Base-by-base conservation (phyloP, 2,329 filamentous ascomycete genomes). In the Triangularia setosa region DNA sequence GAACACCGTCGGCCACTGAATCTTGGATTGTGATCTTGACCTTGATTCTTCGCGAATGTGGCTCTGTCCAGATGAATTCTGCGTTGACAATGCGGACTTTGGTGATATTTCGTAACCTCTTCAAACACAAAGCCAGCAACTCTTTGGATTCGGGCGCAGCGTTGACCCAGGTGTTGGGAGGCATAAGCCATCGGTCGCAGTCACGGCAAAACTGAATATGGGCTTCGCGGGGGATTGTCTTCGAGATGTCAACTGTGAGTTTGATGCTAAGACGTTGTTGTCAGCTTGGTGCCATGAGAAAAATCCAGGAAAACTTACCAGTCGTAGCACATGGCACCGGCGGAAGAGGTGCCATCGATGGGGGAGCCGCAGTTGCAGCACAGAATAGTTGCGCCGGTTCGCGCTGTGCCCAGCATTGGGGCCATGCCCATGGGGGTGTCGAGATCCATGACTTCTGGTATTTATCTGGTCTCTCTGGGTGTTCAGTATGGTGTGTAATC, bases 351-450 rank as follows among this genome's bases (percentile, higher is more conserved):
- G 77, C 95, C 95, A 78, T 97, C 93, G 73, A 99, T 97, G 44
- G 94, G 90, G 66, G 92, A 93, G 74, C 94, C 95, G 78, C 95
- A 99, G 83, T 98, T 97, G 82, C 92, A 97, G 79, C 95, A 99
- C 64, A 99, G 90, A 75, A 98, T 60, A 18, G 74, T 76, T 52
- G 74, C 73, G 63, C 70, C 70, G 2, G 72, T 73, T 64, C 69
- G 69, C n/a, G 69, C 69, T 12, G 67, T 67, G 21, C 67, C 73
- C 58, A 64, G 28, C 35, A 70, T 58, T 25, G 69, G 61, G 57
- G 68, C 72, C 67, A 75, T 73, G 57, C 68, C 66, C 69, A 75
- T 71, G 61, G 73, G 72, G 21, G 67, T 69, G 67, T 75, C 74
- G 65, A 75, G 54, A 69, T 75, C 74, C 72, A 76, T 75, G 62